These are phyloP conservation scores for Sarocladiaceae sp. DNA, from an alignment of 2,329 filamentous ascomycete genomes.

Conservation along the genomic window DNA sequence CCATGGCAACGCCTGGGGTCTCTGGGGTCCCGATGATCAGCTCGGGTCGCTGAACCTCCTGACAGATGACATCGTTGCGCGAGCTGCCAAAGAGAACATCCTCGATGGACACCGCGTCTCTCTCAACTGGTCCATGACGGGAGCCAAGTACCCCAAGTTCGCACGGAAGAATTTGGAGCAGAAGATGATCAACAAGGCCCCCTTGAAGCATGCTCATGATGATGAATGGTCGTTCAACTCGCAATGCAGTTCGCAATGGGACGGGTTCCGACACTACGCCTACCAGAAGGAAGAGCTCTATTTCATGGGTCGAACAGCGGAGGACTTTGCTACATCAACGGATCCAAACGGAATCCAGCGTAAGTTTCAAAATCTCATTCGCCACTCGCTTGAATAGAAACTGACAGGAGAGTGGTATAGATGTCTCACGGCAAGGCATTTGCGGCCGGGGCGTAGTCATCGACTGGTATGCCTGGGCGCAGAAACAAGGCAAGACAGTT, in stretches of 20 bases:
- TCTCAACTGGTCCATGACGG: slow-evolving; percentile 16
- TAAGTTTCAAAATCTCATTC: slow-evolving; percentile 12
- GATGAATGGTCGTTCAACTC: slow-evolving; percentile 17
- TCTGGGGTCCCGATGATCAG: slow-evolving; percentile 39
- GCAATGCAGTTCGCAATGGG: slow-evolving; percentile 19
- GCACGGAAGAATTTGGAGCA: slow-evolving; percentile 15
- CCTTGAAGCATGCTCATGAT: slow-evolving; percentile 18
- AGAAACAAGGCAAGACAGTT: neutral
- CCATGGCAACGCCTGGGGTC: slow-evolving; percentile 43
- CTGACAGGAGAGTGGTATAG: neutral
- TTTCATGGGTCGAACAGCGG: slow-evolving; percentile 18
- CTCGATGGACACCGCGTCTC: slow-evolving; percentile 11
- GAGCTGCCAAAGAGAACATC: slow-evolving; percentile 9
- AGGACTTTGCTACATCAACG: slow-evolving; percentile 14
- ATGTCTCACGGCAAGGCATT: slow-evolving; percentile 14
- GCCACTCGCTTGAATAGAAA: neutral
- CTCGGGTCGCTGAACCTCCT: slow-evolving; percentile 44
- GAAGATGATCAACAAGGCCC: slow-evolving; percentile 17
- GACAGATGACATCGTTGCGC: slow-evolving; percentile 20
- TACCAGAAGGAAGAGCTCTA: slow-evolving; percentile 19
- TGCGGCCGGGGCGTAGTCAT: slow-evolving; percentile 14
- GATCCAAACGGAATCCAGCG: slow-evolving; percentile 18
- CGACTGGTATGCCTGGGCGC: slow-evolving; percentile 17
- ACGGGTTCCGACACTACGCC: slow-evolving; percentile 18
- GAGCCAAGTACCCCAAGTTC: slow-evolving; percentile 16